These are phyloP conservation scores for Nymphaea thermarum DNA, from an alignment of 164 flowering plant species.

Conservation along the genomic window DNA sequence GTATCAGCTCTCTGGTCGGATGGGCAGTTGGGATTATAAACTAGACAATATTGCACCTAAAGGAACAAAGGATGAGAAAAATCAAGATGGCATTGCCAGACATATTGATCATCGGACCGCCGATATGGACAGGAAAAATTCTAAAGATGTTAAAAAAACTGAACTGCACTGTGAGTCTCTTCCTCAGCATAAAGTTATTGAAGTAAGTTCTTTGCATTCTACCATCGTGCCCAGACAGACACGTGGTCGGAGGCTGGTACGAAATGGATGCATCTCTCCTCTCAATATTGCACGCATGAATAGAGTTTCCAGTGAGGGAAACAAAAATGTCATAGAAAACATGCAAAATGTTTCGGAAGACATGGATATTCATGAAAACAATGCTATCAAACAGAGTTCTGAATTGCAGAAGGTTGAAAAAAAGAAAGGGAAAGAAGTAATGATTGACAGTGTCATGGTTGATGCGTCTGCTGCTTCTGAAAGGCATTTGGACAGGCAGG, in stretches of 20 bases:
- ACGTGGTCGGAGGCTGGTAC: conserved; percentile 56
- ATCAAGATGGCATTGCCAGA: neutral
- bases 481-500: neutral
- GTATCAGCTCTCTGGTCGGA: neutral
- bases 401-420: conserved; percentile 1
- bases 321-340: neutral
- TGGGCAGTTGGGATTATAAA: neutral
- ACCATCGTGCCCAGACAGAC: conserved; percentile 19
- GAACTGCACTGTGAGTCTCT: conserved; percentile 9
- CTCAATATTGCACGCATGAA: conserved; percentile 29
- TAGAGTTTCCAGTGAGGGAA: neutral
- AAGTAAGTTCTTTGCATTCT: conserved; percentile 8
- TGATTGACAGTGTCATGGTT: conserved; percentile 7
- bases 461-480: neutral
- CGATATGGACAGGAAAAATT: neutral
- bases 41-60: neutral
- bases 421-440: conserved; percentile 43
- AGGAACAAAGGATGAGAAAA: neutral
- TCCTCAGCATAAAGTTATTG: conserved; percentile 6
- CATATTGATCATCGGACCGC: neutral
- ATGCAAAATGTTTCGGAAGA: neutral
- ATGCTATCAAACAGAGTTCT: neutral
- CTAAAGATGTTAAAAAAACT: conserved; percentile 10
- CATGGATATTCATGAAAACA: neutral
- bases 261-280: conserved; percentile 87